Evolutionary conservation across 768 basidiomycete species (phyloP).

Genomic region (Rhizopogon vinicolor): DNA sequence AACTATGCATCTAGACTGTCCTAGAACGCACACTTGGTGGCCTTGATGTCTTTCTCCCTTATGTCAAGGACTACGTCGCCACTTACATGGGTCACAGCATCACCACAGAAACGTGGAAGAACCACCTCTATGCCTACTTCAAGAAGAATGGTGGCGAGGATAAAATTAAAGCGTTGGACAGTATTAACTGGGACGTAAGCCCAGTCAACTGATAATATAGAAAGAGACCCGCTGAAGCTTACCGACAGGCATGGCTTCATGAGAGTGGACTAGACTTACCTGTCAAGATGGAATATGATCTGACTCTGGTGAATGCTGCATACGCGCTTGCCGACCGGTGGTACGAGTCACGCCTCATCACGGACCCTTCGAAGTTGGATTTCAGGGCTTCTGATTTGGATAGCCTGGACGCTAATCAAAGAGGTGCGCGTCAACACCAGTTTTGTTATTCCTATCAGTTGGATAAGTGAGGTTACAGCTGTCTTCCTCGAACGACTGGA

Average conservation of each 20-base stretch:
- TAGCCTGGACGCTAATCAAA: constrained; percentile 48
- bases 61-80: constrained; percentile 49
- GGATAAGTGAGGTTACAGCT: constrained; percentile 23
- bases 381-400: constrained; percentile 45
- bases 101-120: constrained; percentile 53
- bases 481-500: constrained; percentile 57
- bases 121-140: constrained; percentile 52
- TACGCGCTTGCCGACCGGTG: constrained; percentile 49
- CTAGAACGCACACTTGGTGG: constrained; percentile 53
- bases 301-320: constrained; percentile 47
- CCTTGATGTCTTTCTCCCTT: constrained; percentile 50
- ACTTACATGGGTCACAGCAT: constrained; percentile 55
- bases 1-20: neutral
- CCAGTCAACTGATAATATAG: too few species aligned
- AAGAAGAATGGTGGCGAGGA: constrained; percentile 34
- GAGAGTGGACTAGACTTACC: constrained; percentile 50
- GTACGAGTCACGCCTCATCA: constrained; percentile 37
- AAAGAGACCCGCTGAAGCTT: neutral
- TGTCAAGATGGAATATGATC: constrained; percentile 47
- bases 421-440: constrained; percentile 25
- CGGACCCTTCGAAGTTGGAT: constrained; percentile 28
- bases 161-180: constrained; percentile 44
- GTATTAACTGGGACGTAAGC: constrained; percentile 54
- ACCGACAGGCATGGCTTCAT: constrained; percentile 47
- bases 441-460: neutral